Evolutionary conservation across 306 rosid genomes (phyloP).

Genomic region (Dryas drummondii): DNA sequence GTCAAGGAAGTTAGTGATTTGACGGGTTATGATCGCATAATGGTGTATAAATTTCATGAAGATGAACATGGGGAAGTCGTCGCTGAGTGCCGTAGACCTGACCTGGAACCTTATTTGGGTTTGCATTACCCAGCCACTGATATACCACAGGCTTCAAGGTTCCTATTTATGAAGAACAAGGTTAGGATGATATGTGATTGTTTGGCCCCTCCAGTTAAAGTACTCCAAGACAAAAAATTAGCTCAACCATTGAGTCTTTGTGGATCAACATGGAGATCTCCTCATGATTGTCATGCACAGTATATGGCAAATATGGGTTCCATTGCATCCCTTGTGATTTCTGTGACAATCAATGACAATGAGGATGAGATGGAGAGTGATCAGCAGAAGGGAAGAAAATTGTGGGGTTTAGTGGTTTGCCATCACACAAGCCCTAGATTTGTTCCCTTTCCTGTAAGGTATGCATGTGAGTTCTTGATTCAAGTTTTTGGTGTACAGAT

Average conservation of each 20-base stretch:
- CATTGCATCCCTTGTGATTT: slow-evolving; percentile 44
- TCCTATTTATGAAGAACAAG: slow-evolving; percentile 47
- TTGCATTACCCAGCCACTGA: slow-evolving; percentile 51
- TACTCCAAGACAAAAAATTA: slow-evolving; percentile 38
- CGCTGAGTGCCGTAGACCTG: slow-evolving; percentile 37
- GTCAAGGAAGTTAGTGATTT: slow-evolving; percentile 47
- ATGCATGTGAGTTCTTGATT: slow-evolving; percentile 51
- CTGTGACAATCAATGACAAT: slow-evolving; percentile 36
- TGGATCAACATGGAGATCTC: slow-evolving; percentile 44
- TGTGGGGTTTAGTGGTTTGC: slow-evolving; percentile 51
- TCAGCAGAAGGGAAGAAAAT: slow-evolving; percentile 39
- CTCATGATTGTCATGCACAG: slow-evolving; percentile 44
- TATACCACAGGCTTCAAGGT: slow-evolving; percentile 48
- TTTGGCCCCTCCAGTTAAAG: slow-evolving; percentile 44
- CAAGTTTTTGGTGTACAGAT: slow-evolving; percentile 48
- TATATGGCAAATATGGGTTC: slow-evolving; percentile 50
- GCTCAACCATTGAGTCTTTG: slow-evolving; percentile 41
- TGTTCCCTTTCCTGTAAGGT: slow-evolving; percentile 48
- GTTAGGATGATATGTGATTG: slow-evolving; percentile 51
- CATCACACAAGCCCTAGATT: slow-evolving; percentile 48
- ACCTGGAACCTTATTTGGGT: slow-evolving; percentile 43
- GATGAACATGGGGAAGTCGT: slow-evolving; percentile 52
- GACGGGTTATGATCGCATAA: slow-evolving; percentile 44
- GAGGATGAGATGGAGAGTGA: slow-evolving; percentile 34
- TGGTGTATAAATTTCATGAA: slow-evolving; percentile 50